Percentiles rank a stretch among this genome's conserved stretches.
Conservation (phyloP, 345 rosid genomes). For the Populus davidiana region DNA sequence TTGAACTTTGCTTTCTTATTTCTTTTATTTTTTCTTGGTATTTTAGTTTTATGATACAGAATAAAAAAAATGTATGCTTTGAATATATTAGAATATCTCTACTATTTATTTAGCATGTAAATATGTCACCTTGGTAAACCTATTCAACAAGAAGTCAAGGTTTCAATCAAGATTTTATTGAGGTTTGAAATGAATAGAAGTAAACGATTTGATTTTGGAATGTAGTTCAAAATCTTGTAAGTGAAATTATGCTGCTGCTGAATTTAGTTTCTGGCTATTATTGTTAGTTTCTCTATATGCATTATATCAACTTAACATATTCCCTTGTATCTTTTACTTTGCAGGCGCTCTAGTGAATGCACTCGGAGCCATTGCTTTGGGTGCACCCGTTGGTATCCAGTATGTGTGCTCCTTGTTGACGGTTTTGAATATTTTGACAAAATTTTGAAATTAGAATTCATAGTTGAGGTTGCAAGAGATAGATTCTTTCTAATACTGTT, state of each 20-base stretch:
- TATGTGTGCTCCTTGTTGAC: constrained; percentile 36
- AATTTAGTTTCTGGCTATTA: too few species aligned
- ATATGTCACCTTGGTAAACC: too few species aligned
- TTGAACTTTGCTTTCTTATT: not conserved
- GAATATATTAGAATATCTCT: too few species aligned
- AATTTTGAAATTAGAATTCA: constrained; percentile 19
- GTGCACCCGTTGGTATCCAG: constrained; percentile 77
- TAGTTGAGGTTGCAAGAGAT: constrained; percentile 19
- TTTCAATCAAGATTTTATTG: not conserved
- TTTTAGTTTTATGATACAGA: not conserved
- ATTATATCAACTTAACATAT: not conserved
- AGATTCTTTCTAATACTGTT: not conserved
- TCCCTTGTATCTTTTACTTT: not conserved
- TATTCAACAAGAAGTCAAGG: not conserved
- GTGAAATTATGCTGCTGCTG: too few species aligned
- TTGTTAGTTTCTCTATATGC: not conserved
- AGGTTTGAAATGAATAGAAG: not conserved
- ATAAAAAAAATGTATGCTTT: not conserved
- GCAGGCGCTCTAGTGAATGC: constrained; percentile 72
- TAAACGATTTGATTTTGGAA: not conserved
- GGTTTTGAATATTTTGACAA: not conserved
- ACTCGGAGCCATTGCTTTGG: constrained; percentile 76
- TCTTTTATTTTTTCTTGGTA: not conserved
- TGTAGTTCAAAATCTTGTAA: too few species aligned
- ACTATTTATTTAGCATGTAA: too few species aligned